Evolutionary conservation across 768 basidiomycete species (phyloP), one percentile per base, ranked within the genome.

Genomic region (Rhizopogon roseolus): DNA sequence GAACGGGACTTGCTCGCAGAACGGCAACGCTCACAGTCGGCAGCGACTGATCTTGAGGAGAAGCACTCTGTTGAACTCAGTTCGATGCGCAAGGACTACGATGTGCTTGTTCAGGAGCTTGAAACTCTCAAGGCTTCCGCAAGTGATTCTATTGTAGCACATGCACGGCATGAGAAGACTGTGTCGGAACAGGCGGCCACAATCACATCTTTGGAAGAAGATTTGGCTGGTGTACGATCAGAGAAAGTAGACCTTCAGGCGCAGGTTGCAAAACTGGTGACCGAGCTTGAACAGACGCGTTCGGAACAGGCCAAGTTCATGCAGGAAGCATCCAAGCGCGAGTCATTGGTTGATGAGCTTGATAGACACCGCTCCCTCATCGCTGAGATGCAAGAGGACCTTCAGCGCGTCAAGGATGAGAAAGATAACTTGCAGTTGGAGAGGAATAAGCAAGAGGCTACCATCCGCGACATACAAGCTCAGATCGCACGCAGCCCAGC

Each of bases 381-480:
- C 14, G 84, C 85, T 25, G 90, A 93, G 61, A 71, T 86, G 67
- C 90, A 92, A 60, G 85, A 87, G 56, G 84, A 80, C 57, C 72
- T 93, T 25, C 88, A 90, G 66, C 82, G 80, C 43, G 82, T 84
- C 62, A 89, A 88, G 71, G 86, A 92, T 61, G 90, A 92, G 71
- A 89, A 88, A 68, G 92, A 90, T 64, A 76, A 63, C 14, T 73
- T 94, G 14, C 88, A 86, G 55, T 73, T 79, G 8, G 90, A 94
- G 72, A 89, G 84, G 71, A 73, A 57, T 57, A 81, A 78, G 46
- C 83, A 88, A 32, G 90, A 93, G 52, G 67, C 67, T 13, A 66
- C 84, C n/a, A 73, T 92, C 54, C 83, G 86, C 48, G 93, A 95
- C 45, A 74, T 93, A 25, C 90, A 94, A 66, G 81, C 81, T 41